phyloP scores from a whole-genome alignment of 495 filamentous ascomycete genomes.

The Penicillium fimorum region DNA sequence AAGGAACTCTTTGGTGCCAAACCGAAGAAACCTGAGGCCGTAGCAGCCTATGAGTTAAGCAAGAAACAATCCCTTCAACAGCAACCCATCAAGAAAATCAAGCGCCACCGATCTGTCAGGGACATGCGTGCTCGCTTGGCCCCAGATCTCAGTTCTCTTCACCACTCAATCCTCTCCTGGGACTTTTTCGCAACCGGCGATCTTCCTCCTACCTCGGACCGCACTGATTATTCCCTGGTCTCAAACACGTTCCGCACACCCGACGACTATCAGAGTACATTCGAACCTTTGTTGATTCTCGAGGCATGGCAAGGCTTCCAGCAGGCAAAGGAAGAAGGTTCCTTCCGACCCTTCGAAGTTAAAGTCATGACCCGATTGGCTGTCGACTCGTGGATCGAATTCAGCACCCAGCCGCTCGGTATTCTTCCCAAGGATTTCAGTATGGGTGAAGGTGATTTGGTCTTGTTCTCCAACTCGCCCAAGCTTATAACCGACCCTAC shows the following conservation, averaged over 20 bases:
- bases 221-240: constrained; percentile 69
- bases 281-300: constrained; percentile 84
- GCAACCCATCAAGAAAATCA: constrained; percentile 76
- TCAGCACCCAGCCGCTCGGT: constrained; percentile 75
- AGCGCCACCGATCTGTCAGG: constrained; percentile 72
- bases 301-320: constrained; percentile 96
- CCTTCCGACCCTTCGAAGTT: constrained; percentile 73
- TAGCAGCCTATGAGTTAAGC: constrained; percentile 55
- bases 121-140: constrained; percentile 92
- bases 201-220: constrained; percentile 69
- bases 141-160: constrained; percentile 81
- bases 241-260: constrained; percentile 73
- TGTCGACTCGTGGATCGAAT: constrained; percentile 89
- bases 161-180: constrained; percentile 85
- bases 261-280: constrained; percentile 78
- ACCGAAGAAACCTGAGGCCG: constrained; percentile 44
- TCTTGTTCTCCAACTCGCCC: constrained; percentile 72
- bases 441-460: constrained; percentile 81
- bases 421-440: constrained; percentile 65
- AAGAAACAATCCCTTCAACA: constrained; percentile 51
- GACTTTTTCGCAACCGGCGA: constrained; percentile 86
- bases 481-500: constrained; percentile 60
- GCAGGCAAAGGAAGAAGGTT: constrained; percentile 81
- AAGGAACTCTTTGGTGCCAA: constrained; percentile 58
- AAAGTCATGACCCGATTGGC: constrained; percentile 81